phyloP scores from a whole-genome alignment of 2,329 filamentous ascomycete species.

The Alternaria sp. region DNA sequence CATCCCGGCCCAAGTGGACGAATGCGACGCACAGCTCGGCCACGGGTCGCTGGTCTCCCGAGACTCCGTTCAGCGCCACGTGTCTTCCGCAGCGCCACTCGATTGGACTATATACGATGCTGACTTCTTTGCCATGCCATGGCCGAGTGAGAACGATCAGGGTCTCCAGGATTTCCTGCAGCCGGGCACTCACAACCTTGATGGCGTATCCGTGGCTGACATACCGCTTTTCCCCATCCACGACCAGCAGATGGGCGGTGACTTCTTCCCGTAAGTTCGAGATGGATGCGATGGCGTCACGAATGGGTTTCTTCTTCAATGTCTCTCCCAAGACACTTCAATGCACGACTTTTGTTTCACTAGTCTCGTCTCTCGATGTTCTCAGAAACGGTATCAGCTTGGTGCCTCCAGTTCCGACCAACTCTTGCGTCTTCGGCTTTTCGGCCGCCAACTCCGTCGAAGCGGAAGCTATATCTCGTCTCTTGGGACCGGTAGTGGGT shows the following conservation, averaged over 20 bases:
- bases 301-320: not conserved
- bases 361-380: conserved; percentile 59
- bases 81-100: conserved; percentile 13
- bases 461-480: conserved; percentile 54
- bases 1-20: not conserved
- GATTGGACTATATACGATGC: conserved; percentile 44
- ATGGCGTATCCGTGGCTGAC: conserved; percentile 38
- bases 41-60: conserved; percentile 4
- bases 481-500: conserved; percentile 25
- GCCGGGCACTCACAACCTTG: conserved; percentile 36
- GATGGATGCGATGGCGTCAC: not conserved
- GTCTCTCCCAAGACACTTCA: not conserved
- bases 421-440: conserved; percentile 43
- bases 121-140: conserved; percentile 39
- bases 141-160: conserved; percentile 40
- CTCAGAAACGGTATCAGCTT: conserved; percentile 61
- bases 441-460: conserved; percentile 48
- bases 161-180: conserved; percentile 40
- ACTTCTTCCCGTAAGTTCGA: conserved; percentile 9
- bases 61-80: conserved; percentile 5
- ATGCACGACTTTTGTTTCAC: conserved; percentile 42
- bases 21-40: not conserved
- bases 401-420: conserved; percentile 60
- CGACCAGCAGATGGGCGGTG: conserved; percentile 29
- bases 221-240: conserved; percentile 42